Base-by-base conservation (phyloP, 1,284 basidiomycete genomes). In the Naganishia liquefaciens region DNA sequence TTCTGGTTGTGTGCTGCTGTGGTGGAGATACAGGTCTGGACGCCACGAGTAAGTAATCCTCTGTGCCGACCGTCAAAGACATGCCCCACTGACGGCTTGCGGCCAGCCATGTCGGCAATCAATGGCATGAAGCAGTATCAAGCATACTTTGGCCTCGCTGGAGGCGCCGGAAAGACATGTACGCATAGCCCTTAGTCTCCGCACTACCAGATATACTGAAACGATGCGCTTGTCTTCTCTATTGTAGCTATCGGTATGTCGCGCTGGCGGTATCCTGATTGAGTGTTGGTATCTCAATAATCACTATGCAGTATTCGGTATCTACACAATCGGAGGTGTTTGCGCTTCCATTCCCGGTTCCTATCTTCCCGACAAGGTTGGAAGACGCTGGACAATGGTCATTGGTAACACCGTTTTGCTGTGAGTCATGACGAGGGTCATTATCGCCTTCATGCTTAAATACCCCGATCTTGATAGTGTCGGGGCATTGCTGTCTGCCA, bases 311-410 rank as follows among this genome's bases (percentile, higher is more conserved):
- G 81, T 84, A 23, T 84, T 84, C 68, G 84, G 73, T 33, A 84
- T 85, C 65, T 84, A 81, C 72, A 84, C 83, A 79, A 82, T 83
- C 71, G 70, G 81, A 66, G 68, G 65, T 58, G 69, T 70, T 19
- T 57, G 65, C 57, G 82, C 81, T 47, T 82, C 81, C 30, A 52
- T 65, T 23, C 55, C 63, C 13, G 47, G 49, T 3, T 66, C 65
- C 15, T 50, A 49, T 25, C 37, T 66, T 23, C 65, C 65, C 19
- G 84, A 85, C 73, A 78, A 73, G 65, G 80, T 84, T 67, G 84
- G 84, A 1, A 81, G 84, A 55, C 80, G 84, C 27, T 81, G 80
- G 69, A 79, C 81, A 11, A 85, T 85, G 84, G 82, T 82, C 68
- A 75, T 80, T 53, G 83, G 81, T 13, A 84, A 84, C 68, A 55